Conservation (phyloP, 306 rosid genomes). For the Erythrophleum fordii region DNA sequence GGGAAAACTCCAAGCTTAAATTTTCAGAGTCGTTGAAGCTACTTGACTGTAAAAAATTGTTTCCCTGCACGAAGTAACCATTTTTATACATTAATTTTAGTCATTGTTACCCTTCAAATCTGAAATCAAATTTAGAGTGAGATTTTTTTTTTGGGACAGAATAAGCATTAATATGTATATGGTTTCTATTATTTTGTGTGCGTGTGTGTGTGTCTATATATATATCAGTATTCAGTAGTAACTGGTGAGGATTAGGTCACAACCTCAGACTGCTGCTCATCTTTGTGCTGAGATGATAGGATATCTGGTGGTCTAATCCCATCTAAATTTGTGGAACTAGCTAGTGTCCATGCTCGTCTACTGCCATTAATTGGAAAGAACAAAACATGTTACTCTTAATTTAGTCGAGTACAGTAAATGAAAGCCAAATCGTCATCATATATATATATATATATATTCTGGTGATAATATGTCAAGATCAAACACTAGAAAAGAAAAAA, state of each 20-base stretch:
- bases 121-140: background rate
- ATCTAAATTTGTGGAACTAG: constrained; percentile 43
- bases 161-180: background rate
- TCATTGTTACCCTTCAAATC: background rate
- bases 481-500: background rate
- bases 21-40: constrained; percentile 49
- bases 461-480: background rate
- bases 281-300: constrained; percentile 44
- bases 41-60: constrained; percentile 46
- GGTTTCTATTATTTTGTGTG: background rate
- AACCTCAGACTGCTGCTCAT: constrained; percentile 55
- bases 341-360: constrained; percentile 53
- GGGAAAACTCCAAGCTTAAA: constrained; percentile 77
- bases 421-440: background rate
- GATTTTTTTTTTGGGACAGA: too few species aligned
- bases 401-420: background rate
- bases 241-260: constrained; percentile 25
- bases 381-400: background rate
- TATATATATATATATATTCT: background rate
- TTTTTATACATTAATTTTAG: constrained; percentile 5
- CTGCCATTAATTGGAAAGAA: constrained; percentile 42
- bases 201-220: too few species aligned
- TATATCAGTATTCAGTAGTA: background rate
- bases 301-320: constrained; percentile 45
- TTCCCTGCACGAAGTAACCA: constrained; percentile 57